Evolutionary conservation across 495 filamentous ascomycete species (phyloP), one percentile per base, ranked within the genome.

Genomic region (Oleoguttula mirabilis): DNA sequence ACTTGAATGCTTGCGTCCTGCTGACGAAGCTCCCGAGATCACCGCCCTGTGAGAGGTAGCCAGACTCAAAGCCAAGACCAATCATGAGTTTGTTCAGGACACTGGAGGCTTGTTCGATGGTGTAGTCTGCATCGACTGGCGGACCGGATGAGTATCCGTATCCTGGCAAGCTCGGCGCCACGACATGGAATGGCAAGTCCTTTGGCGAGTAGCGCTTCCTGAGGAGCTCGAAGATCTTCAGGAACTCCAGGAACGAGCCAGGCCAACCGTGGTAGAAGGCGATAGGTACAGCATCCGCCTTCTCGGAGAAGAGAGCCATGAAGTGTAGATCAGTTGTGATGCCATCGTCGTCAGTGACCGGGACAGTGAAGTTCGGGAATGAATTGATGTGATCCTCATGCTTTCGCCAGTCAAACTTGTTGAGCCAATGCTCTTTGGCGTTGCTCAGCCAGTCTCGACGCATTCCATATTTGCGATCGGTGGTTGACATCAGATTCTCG

Each of bases 21-120:
- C 15, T n/a, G 15, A 83, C 39, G 4, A 58, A 48, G 45, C 66
- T 67, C 2, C 80, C 80, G 32, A 83, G 65, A 51, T 85, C 80
- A 14, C 80, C 80, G 1, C 80, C 80, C 50, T 81, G 75, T 0
- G 66, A 72, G 16, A 83, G 58, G 55, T 85, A 84, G 3, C 72
- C 72, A 24, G 58, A 58, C 8, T 55, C 63, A 41, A 82, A 78
- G 0, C 77, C 77, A 1, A 82, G 58, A 15, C 62, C 60, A 14
- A 60, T 55, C 75, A 83, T 80, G 4, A 84, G 51, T 21, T 67
- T 56, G 56, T 82, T 56, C 16, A 81, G 43, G 2, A 77, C 52
- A 11, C 63, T 59, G 10, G 69, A 57, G 1, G 63, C 57, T 21
- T 71, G 62, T 0, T 45, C 21, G 2, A 64, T 53, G 11, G 23